Evolutionary conservation across 1,284 basidiomycete species (phyloP), one percentile per base, ranked within the genome.

Genomic region (Polyporus tsugae): DNA sequence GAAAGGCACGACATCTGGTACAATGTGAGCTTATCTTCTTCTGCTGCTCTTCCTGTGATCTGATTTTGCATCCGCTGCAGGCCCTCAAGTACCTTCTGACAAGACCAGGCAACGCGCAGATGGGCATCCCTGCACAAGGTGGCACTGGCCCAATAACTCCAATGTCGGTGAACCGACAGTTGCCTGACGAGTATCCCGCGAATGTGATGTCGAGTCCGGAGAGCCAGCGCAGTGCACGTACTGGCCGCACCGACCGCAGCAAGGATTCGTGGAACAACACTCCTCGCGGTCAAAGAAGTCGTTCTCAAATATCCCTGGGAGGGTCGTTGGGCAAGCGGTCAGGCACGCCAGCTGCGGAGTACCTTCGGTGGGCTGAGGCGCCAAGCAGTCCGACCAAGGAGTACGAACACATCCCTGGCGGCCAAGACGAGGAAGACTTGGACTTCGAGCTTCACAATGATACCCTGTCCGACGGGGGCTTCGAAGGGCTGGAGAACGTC

Each of bases 1-100:
- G 97, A 98, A 75, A 87, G 96, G 62, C 98, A 99, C 79, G 96
- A 99, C 72, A 94, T 98, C 66, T 99, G 98, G 98, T 85, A 96
- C 66, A 94, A 91, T 78, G 95, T 94, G 77, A 72, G 89, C 81
- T 36, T 65, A 5, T 46, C 33, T 63, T 62, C 52, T 60, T 60
- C 19, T 19, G 62, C 13, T 68, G 6, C 17, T 39, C 60, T 44
- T 22, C 61, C 29, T n/a, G 49, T 62, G 60, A 15, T 57, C 19
- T 58, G 63, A 42, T 42, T n/a, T 60, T 22, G 39, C 29, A 17
- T n/a, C 58, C 22, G 9, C 7, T 68, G 22, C 70, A 96, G 95
- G 95, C 95, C 52, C 83, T 96, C 73, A 91, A 92, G 76, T 96
- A 95, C 75, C 87, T 96, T 33, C 83, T 96, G 35, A 86, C 91